These are phyloP conservation scores for Podospora pseudocomata DNA, from an alignment of 495 filamentous ascomycete genomes.

Conservation along the genomic window DNA sequence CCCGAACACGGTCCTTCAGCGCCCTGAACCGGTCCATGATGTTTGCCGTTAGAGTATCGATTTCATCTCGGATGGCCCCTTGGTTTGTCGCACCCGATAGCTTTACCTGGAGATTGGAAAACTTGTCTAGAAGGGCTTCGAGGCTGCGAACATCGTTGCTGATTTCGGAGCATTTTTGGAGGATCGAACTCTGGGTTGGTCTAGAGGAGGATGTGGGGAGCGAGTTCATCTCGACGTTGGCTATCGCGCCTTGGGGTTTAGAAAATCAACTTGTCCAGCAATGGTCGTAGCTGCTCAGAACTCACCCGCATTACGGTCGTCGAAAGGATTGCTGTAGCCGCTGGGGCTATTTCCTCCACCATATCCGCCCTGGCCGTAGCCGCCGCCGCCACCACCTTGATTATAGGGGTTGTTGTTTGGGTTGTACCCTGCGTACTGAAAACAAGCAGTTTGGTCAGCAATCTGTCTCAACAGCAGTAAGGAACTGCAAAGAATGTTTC, in stretches of 20 bases:
- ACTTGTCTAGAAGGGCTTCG: conserved; percentile 58
- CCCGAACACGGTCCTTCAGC: conserved; percentile 68
- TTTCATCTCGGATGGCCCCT: conserved; percentile 48
- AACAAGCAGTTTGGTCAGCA: not conserved
- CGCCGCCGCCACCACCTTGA: not conserved
- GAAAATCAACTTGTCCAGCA: not conserved
- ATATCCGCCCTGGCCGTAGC: not conserved
- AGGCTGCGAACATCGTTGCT: conserved; percentile 72
- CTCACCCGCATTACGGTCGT: conserved; percentile 27
- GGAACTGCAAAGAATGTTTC: not conserved
- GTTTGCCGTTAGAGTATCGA: conserved; percentile 59
- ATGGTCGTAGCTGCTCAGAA: conserved; percentile 9
- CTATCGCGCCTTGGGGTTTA: not conserved
- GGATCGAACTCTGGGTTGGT: conserved; percentile 53
- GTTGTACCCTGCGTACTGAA: conserved; percentile 26
- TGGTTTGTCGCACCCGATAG: conserved; percentile 59
- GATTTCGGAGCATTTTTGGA: conserved; percentile 79
- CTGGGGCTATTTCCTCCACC: conserved; percentile 1
- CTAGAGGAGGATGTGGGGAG: conserved; percentile 32
- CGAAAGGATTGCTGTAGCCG: conserved; percentile 33
- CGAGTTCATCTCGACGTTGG: conserved; percentile 62
- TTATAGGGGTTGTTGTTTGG: conserved; percentile 1
- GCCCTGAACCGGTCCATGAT: conserved; percentile 77
- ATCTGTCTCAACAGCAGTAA: not conserved
- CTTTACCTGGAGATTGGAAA: conserved; percentile 55